Percentiles rank a stretch among this genome's conserved stretches.
phyloP scores from a whole-genome alignment of 805 yeast genomes.

The Wickerhamiella occidentalis region DNA sequence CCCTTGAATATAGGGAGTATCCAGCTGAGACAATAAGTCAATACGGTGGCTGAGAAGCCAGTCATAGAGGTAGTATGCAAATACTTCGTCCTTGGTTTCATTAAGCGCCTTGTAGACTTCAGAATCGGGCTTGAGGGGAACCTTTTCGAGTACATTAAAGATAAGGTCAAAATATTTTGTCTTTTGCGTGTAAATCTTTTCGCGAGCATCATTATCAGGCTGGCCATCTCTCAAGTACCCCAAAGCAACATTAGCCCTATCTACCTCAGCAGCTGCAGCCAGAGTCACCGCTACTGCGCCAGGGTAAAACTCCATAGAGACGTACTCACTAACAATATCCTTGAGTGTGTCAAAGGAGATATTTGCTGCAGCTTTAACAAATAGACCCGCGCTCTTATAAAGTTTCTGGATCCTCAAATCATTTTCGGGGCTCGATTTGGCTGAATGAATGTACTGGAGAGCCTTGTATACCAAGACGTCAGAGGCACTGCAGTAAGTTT shows the following conservation, averaged over 20 bases:
- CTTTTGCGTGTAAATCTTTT: conserved; percentile 40
- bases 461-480: conserved; percentile 93
- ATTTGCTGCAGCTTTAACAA: conserved; percentile 69
- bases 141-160: conserved; percentile 59
- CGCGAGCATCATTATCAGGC: conserved; percentile 40
- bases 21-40: conserved; percentile 63
- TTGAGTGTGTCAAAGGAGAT: conserved; percentile 67
- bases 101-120: conserved; percentile 64
- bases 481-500: conserved; percentile 84
- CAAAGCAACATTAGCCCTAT: conserved; percentile 45
- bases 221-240: conserved; percentile 45
- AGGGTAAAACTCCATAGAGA: conserved; percentile 62
- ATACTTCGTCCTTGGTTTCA: conserved; percentile 63
- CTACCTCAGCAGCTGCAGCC: conserved; percentile 60
- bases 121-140: conserved; percentile 45
- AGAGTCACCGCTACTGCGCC: conserved; percentile 79
- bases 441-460: conserved; percentile 77
- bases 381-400: conserved; percentile 58
- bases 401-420: conserved; percentile 59
- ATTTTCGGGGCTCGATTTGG: conserved; percentile 39
- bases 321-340: conserved; percentile 68
- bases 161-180: conserved; percentile 55
- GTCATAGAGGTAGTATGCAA: conserved; percentile 84
- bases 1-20: conserved; percentile 67
- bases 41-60: conserved; percentile 75